Percentiles rank a stretch among this genome's conserved stretches.
These are phyloP conservation scores for Fusarium sp. DNA, from an alignment of 2,329 filamentous ascomycete genomes.

Conservation along the genomic window DNA sequence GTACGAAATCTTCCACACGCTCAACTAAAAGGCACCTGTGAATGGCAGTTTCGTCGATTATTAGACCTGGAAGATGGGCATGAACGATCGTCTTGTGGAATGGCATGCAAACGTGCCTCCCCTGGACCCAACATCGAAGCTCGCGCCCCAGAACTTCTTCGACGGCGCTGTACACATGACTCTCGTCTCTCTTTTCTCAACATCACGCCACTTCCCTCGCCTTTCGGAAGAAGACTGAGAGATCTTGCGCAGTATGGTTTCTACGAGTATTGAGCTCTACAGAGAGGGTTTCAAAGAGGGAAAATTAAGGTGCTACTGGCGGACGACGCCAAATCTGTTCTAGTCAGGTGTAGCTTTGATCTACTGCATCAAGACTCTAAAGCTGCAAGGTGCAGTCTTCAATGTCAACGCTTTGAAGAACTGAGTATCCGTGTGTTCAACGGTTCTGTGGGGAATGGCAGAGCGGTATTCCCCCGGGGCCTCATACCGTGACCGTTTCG, in stretches of 20 bases:
- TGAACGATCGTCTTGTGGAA: constrained; percentile 25
- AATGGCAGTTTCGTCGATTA: constrained; percentile 27
- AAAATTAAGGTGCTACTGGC: constrained; percentile 42
- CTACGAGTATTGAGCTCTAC: constrained; percentile 30
- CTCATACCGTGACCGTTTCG: constrained; percentile 41
- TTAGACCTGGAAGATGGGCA: constrained; percentile 26
- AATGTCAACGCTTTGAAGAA: background rate
- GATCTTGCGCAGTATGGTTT: constrained; percentile 31
- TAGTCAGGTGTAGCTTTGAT: constrained; percentile 32
- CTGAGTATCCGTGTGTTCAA: constrained; percentile 32
- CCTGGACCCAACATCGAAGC: constrained; percentile 14
- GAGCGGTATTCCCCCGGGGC: constrained; percentile 39
- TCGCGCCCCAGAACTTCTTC: constrained; percentile 38
- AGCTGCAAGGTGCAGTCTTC: background rate
- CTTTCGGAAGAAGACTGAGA: constrained; percentile 17
- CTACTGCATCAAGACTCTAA: constrained; percentile 25
- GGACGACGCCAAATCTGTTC: constrained; percentile 41
- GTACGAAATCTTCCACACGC: constrained; percentile 38
- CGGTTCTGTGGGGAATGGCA: constrained; percentile 44
- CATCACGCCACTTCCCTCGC: constrained; percentile 25
- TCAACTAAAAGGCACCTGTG: constrained; percentile 17
- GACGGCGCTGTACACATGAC: constrained; percentile 27
- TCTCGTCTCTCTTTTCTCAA: constrained; percentile 34
- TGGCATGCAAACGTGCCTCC: constrained; percentile 31
- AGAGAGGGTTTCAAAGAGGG: constrained; percentile 31